A percentile compares a stretch with the other conserved stretches of the same genome.
Conservation (phyloP, 495 filamentous ascomycete species). For the Polyplosphaeria fusca region DNA sequence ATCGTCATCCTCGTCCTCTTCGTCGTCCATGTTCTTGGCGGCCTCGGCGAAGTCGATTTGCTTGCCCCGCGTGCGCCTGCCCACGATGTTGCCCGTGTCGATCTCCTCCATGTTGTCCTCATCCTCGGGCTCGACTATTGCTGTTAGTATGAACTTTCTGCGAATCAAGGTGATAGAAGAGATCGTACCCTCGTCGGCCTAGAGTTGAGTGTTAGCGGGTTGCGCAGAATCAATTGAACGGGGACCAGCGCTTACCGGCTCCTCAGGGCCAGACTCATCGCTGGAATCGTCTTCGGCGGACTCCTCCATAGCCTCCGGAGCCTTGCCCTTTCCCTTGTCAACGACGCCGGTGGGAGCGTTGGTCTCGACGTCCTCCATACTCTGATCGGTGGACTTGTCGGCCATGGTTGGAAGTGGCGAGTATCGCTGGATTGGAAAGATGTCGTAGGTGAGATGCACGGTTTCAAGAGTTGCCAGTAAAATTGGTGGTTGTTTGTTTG, state of each 20-base stretch:
- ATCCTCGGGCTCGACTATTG: conserved; percentile 56
- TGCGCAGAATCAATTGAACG: background rate
- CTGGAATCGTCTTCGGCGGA: conserved; percentile 31
- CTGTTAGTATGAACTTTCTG: conserved; percentile 20
- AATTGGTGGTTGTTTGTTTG: conserved; percentile 4
- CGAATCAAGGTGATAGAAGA: too few relatives aligned
- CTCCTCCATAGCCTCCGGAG: conserved; percentile 26
- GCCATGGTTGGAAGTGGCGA: conserved; percentile 20
- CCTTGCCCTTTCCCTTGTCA: conserved; percentile 49
- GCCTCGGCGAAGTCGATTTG: conserved; percentile 46
- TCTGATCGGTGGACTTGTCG: conserved; percentile 29
- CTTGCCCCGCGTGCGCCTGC: conserved; percentile 66
- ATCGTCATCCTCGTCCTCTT: conserved; percentile 40
- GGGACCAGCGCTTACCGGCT: conserved; percentile 28
- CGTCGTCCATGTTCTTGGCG: conserved; percentile 36
- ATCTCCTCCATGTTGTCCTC: conserved; percentile 89
- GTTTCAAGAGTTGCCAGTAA: background rate
- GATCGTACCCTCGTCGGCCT: conserved; percentile 29
- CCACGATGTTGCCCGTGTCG: conserved; percentile 81
- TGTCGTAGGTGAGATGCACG: background rate
- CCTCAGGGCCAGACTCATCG: conserved; percentile 35
- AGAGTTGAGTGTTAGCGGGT: conserved; percentile 16
- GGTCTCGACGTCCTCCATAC: conserved; percentile 33
- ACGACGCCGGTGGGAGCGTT: conserved; percentile 3
- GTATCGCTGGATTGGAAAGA: background rate